These are phyloP conservation scores for Chloranthus sessilifolius DNA, from an alignment of 164 flowering plant species.

Conservation along the genomic window DNA sequence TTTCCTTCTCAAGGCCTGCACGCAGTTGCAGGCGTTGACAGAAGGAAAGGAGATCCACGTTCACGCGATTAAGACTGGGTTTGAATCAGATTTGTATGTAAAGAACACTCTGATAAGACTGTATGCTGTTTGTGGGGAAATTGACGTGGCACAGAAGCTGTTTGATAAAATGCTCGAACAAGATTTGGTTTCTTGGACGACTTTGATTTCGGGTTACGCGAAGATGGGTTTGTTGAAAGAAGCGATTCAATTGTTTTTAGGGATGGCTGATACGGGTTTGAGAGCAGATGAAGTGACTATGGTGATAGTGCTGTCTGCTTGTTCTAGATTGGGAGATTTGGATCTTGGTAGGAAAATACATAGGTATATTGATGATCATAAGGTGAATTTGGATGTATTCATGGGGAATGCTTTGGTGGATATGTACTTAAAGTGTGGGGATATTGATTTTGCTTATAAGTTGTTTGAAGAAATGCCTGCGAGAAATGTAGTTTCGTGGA, in stretches of 20 bases:
- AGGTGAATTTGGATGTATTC: conserved; percentile 11
- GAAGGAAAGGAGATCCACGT: conserved; percentile 15
- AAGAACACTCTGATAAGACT: conserved; percentile 14
- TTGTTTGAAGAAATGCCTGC: conserved; percentile 12
- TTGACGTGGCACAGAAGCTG: conserved; percentile 5
- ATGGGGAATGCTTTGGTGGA: conserved; percentile 19
- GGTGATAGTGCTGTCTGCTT: conserved; percentile 14
- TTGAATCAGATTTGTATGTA: conserved; percentile 13
- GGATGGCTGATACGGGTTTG: conserved; percentile 8
- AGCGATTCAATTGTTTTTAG: conserved; percentile 11
- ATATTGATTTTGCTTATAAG: conserved; percentile 6
- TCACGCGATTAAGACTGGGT: conserved; percentile 13
- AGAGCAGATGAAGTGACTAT: conserved; percentile 17
- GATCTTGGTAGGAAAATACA: conserved; percentile 14
- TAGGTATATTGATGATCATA: conserved; percentile 10
- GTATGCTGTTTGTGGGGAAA: conserved; percentile 15
- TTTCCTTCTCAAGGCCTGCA: conserved; percentile 16
- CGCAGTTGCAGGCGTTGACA: conserved; percentile 1
- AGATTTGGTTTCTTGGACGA: conserved; percentile 19
- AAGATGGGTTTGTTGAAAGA: conserved; percentile 6
- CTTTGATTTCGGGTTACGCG: conserved; percentile 16
- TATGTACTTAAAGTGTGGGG: conserved; percentile 22
- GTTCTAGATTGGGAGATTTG: conserved; percentile 13
- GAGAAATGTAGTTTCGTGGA: conserved; percentile 19
- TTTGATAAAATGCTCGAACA: conserved; percentile 3